These are phyloP conservation scores for Cordyceps tenuipes DNA, from an alignment of 2,329 filamentous ascomycete genomes.

Conservation along the genomic window DNA sequence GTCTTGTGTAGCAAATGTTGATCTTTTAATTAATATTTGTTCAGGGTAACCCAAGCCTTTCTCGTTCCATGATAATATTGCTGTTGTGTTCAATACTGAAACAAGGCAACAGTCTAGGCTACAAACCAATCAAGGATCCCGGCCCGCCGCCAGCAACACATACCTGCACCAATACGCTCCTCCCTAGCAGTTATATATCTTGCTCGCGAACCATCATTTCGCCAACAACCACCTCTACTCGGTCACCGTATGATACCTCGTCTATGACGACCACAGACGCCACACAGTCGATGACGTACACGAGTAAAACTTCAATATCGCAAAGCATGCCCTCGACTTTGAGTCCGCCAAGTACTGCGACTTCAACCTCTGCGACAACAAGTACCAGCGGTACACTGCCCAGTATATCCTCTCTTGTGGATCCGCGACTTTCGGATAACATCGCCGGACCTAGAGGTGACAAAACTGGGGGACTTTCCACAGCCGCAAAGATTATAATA, in stretches of 20 bases:
- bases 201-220: constrained; percentile 1
- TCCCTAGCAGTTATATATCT: constrained; percentile 7
- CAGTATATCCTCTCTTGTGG: constrained; percentile 4
- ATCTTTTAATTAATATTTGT: constrained; percentile 42
- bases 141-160: constrained; percentile 26
- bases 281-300: background rate
- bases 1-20: constrained; percentile 36
- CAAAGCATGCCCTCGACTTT: background rate
- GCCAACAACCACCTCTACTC: background rate
- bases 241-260: background rate
- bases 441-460: background rate
- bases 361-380: background rate
- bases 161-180: constrained; percentile 16
- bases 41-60: constrained; percentile 32
- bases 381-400: background rate
- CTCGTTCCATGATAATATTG: background rate
- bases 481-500: constrained; percentile 1
- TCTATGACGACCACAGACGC: background rate
- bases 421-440: constrained; percentile 3
- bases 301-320: background rate
- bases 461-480: background rate
- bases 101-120: constrained; percentile 21
- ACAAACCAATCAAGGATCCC: constrained; percentile 24
- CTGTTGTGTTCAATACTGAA: constrained; percentile 2
- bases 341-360: background rate